These are phyloP conservation scores for Eucalyptus erythrocorys DNA, from an alignment of 345 rosid genomes.

Conservation along the genomic window DNA sequence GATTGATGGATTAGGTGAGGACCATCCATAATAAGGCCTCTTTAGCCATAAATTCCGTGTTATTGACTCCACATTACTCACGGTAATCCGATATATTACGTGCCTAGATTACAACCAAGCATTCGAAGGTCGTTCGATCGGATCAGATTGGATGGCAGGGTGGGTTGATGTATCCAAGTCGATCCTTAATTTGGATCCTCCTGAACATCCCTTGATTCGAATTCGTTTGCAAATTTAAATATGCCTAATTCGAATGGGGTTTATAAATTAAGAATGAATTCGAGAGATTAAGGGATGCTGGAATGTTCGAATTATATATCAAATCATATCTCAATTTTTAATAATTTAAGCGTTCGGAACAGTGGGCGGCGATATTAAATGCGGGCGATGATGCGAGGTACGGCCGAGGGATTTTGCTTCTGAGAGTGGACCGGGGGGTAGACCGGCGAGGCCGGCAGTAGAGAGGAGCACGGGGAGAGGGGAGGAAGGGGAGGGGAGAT, in stretches of 20 bases:
- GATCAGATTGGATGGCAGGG: no score
- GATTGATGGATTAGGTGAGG: no score
- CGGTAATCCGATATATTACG: rapidly evolving
- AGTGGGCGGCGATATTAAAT: neutral
- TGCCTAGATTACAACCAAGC: rapidly evolving
- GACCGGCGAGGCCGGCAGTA: neutral
- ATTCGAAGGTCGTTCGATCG: no score
- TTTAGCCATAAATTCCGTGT: no score
- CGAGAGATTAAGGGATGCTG: neutral
- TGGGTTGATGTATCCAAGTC: no score
- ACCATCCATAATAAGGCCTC: no score
- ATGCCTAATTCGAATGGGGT: neutral
- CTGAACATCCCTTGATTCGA: no score
- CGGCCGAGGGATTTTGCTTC: neutral
- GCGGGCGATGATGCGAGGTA: neutral
- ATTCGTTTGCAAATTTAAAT: neutral
- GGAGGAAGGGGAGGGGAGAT: neutral
- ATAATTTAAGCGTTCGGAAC: neutral
- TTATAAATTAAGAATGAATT: no score
- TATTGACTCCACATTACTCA: no score
- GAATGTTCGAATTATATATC: neutral
- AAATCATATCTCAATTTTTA: neutral
- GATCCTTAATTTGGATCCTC: no score
- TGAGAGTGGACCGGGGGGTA: neutral
- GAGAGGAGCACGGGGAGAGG: neutral